A percentile compares a stretch with the other conserved stretches of the same genome.
These are phyloP conservation scores for Phaffomyces opuntiae DNA, from an alignment of 805 yeast genomes.

Conservation along the genomic window DNA sequence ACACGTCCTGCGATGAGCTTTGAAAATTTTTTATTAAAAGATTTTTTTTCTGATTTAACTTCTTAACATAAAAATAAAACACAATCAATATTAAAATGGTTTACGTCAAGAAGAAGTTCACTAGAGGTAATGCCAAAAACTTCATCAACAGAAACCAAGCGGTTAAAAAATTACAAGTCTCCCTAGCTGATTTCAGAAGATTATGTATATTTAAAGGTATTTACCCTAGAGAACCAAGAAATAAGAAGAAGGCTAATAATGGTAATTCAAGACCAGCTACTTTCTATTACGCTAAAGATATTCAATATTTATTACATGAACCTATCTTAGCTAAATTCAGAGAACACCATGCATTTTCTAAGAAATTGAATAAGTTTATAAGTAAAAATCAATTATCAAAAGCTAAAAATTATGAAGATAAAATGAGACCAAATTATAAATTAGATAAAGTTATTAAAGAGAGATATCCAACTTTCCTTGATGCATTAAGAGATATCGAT, in stretches of 20 bases:
- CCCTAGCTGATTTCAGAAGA: slow-evolving; percentile 94
- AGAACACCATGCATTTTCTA: slow-evolving; percentile 91
- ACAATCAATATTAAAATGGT: slow-evolving; percentile 1
- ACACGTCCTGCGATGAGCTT: too few relatives aligned
- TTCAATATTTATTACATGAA: slow-evolving; percentile 91
- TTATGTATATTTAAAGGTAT: slow-evolving; percentile 97
- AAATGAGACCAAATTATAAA: slow-evolving; percentile 69
- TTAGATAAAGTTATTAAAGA: slow-evolving; percentile 90
- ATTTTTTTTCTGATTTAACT: too few relatives aligned
- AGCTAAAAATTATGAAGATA: slow-evolving; percentile 78
- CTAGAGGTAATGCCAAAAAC: slow-evolving; percentile 84
- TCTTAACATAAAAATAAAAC: too few relatives aligned
- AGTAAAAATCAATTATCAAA: slow-evolving; percentile 88
- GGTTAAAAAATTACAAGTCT: slow-evolving; percentile 81
- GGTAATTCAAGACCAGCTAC: slow-evolving; percentile 97
- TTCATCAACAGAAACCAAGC: slow-evolving; percentile 95
- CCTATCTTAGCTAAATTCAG: slow-evolving; percentile 88
- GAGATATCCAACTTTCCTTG: slow-evolving; percentile 89
- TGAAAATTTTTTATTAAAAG: too few relatives aligned
- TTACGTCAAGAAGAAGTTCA: slow-evolving; percentile 69
- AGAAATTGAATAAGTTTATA: slow-evolving; percentile 80
- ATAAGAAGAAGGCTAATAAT: slow-evolving; percentile 93
- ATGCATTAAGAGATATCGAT: slow-evolving; percentile 88
- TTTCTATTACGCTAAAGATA: slow-evolving; percentile 89
- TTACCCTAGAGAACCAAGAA: slow-evolving; percentile 93